Base-by-base conservation (phyloP, 2,329 filamentous ascomycete species). In the Hypoxylon sp. region DNA sequence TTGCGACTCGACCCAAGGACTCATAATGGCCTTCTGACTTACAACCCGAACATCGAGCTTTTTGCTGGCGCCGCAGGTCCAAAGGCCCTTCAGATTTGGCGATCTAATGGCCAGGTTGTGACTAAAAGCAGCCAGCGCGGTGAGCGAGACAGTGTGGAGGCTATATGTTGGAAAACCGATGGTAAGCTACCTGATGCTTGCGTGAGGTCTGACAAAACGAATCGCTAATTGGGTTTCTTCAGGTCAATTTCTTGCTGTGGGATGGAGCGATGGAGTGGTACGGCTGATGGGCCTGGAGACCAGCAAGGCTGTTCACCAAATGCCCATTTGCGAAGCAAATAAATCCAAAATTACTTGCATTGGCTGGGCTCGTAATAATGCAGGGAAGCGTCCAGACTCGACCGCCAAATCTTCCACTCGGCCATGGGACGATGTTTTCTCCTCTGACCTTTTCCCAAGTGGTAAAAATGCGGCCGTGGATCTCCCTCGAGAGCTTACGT, bases 11-110 rank as follows among this genome's bases (percentile, higher is more conserved):
- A 80, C 40, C 73, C 78, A 34, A 77, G 78, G 16, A 77, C 84
- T 15, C 77, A 81, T 26, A 73, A 77, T 25, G 75, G 78, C 35
- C 80, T 88, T 40, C 77, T 93, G 23, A 80, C 86, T 17, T 90
- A 89, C 71, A 96, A 91, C 70, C 90, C 92, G 11, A 88, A 86
- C 6, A 89, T 96, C 75, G 90, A 97, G 71, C 78, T 97, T 34
- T 79, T 88, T n/a, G 86, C 87, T 4, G 78, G 91, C 8, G 88
- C 89, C 8, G 82, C 80, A n/a, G 78, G 80, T 11, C 82, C 85
- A 53, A 84, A 84, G 37, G 84, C 85, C 38, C 75, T 97, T 12
- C 80, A 88, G 60, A 84, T 96, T 31, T 92, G 88, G 71, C 82
- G 93, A 37, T 81, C 92, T 11, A 90, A 88, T 54, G 88, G 87